phyloP scores from a whole-genome alignment of 129 eudicot species.

The Ambrosia trifida region DNA sequence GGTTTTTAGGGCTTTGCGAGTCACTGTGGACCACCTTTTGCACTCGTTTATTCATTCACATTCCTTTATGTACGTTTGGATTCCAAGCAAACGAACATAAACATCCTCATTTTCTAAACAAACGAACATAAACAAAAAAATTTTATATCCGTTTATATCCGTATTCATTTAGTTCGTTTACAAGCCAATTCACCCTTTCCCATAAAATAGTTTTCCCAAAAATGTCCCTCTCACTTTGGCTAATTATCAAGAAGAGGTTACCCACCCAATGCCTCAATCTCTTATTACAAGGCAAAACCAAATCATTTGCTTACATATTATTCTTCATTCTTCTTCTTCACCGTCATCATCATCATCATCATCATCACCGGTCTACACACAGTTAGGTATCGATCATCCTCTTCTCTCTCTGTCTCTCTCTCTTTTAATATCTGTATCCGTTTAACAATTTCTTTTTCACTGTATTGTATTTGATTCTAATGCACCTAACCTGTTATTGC shows the following conservation, averaged over 20 bases:
- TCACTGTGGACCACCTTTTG: too few species aligned
- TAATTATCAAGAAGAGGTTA: conserved; percentile 28
- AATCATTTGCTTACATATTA: conserved; percentile 12
- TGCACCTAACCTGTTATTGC: conserved; percentile 29
- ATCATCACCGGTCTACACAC: conserved; percentile 23
- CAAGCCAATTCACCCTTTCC: too few species aligned
- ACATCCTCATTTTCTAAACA: too few species aligned
- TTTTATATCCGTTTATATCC: too few species aligned
- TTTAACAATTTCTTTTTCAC: neutral
- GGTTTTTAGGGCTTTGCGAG: too few species aligned
- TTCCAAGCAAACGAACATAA: too few species aligned
- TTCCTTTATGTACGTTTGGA: too few species aligned
- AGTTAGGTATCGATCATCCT: conserved; percentile 29
- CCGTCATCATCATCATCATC: conserved; percentile 28
- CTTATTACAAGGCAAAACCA: conserved; percentile 19
- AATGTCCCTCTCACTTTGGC: conserved; percentile 3
- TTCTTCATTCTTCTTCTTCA: conserved; percentile 17
- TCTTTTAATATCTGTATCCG: neutral
- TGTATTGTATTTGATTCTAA: conserved; percentile 6
- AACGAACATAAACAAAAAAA: too few species aligned
- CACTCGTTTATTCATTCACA: too few species aligned
- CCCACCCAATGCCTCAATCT: conserved; percentile 19
- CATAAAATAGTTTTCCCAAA: conserved; percentile 2
- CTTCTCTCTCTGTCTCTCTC: neutral
- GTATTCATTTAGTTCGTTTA: too few species aligned